Evolutionary conservation across 345 rosid species (phyloP), one percentile per base, ranked within the genome.

Genomic region (Arabis alpina): DNA sequence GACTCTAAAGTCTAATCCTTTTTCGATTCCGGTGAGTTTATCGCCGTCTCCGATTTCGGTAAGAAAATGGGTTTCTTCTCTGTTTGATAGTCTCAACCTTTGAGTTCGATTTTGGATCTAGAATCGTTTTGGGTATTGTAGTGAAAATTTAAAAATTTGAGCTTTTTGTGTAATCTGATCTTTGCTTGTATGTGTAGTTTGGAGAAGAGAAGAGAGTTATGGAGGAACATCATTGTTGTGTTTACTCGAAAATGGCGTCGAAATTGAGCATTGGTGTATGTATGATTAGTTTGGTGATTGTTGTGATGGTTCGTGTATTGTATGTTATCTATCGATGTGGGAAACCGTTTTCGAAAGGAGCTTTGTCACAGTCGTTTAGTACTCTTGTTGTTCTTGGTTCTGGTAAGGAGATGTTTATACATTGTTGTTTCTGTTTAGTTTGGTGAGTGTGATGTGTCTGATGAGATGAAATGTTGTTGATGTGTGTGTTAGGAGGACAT

Each of bases 371-470:
- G 74, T 71, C 81, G 34, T 76, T 77, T 52, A 81, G 76, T 45
- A 84, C 90, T 49, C 86, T 86, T 36, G 42, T 82, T 61, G 85
- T 88, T 79, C 79, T 88, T 69, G 89, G 90, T 76, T 88, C 90
- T 24, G 88, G 90, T 85, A 45, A 66, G 79, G 32, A 42, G 10
- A 53, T 14, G 0, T 13, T 59, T 3, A 54, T 27, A 4, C 27
- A 25, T 4, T 51, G 13, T 51, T 13, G 32, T 28, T 6, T 34
- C 1, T 7, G 5, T 62, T 52, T 1, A 4, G 9, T 57, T 61
- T 23, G 27, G 10, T 30, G 41, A 9, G 25, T 65, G 30, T 51
- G 14, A n/a, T n/a, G n/a, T n/a, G 45, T 10, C 8, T 64, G 39
- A 5, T 61, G 44, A 8, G 15, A 32, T 13, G 43, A 32, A 28